Evolutionary conservation across 805 yeast genomes (phyloP).

Genomic region (Clavispora fructus): DNA sequence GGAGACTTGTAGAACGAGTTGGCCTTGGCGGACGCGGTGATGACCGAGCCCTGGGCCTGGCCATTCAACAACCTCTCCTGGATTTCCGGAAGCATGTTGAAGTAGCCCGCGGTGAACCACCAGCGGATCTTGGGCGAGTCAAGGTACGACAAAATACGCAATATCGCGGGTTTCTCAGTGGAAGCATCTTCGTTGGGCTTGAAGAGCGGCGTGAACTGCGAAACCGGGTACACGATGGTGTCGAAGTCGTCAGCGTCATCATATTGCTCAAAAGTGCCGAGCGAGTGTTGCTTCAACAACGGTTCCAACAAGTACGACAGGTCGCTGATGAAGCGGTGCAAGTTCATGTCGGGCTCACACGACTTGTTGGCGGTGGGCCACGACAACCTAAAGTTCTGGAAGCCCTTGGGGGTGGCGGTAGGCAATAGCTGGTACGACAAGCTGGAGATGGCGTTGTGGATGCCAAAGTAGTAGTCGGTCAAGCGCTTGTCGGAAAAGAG

Average conservation of each 20-base stretch:
- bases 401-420: constrained; percentile 31
- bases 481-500: constrained; percentile 53
- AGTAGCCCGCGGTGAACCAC: constrained; percentile 95
- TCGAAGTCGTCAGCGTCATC: constrained; percentile 33
- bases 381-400: constrained; percentile 47
- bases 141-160: constrained; percentile 53
- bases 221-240: constrained; percentile 82
- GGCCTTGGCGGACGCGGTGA: constrained; percentile 87
- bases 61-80: constrained; percentile 53
- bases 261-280: constrained; percentile 26
- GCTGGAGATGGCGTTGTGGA: constrained; percentile 63
- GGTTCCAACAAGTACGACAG: constrained; percentile 55
- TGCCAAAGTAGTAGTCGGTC: constrained; percentile 66
- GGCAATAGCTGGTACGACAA: constrained; percentile 61
- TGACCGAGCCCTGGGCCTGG: constrained; percentile 59
- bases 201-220: constrained; percentile 84
- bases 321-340: constrained; percentile 47
- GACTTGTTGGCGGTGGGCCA: constrained; percentile 74
- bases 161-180: constrained; percentile 74
- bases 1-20: constrained; percentile 85
- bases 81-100: constrained; percentile 80
- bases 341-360: constrained; percentile 60
- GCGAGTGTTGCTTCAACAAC: constrained; percentile 44
- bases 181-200: constrained; percentile 53
- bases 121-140: constrained; percentile 57